These are phyloP conservation scores for Tricholoma terreum DNA, from an alignment of 768 basidiomycete species.

Conservation along the genomic window DNA sequence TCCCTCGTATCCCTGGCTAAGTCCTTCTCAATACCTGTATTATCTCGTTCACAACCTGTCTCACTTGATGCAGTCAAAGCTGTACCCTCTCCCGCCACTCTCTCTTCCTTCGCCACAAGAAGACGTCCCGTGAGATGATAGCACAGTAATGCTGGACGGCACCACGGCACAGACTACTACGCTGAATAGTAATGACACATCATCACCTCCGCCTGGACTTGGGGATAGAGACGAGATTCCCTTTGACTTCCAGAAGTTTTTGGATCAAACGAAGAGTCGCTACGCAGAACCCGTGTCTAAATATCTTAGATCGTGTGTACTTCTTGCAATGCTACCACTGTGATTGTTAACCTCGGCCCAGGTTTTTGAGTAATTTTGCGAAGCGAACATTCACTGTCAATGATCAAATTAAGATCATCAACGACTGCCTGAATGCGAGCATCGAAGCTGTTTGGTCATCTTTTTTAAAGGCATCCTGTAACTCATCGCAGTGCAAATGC, in stretches of 20 bases:
- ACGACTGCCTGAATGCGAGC: conserved; percentile 85
- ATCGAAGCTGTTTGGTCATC: not conserved
- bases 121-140: conserved; percentile 20
- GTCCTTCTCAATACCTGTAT: conserved; percentile 50
- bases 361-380: conserved; percentile 90
- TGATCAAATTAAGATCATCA: conserved; percentile 94
- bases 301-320: conserved; percentile 88
- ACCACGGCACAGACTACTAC: conserved; percentile 23
- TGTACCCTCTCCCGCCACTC: conserved; percentile 53
- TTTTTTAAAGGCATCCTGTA: conserved; percentile 26
- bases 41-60: conserved; percentile 49
- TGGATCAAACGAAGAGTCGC: conserved; percentile 90
- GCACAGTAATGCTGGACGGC: conserved; percentile 14
- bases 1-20: conserved; percentile 61
- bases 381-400: conserved; percentile 88
- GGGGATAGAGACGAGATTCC: conserved; percentile 40
- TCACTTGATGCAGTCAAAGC: conserved; percentile 60
- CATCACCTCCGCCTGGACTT: conserved; percentile 32
- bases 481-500: conserved; percentile 92
- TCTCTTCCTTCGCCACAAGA: conserved; percentile 57
- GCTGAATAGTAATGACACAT: conserved; percentile 24
- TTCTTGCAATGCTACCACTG: not conserved
- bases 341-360: conserved; percentile 28
- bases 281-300: conserved; percentile 91
- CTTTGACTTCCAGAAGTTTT: conserved; percentile 93